Evolutionary conservation across 2,329 filamentous ascomycete genomes (phyloP).

Genomic region (Bretziella fagacearum): DNA sequence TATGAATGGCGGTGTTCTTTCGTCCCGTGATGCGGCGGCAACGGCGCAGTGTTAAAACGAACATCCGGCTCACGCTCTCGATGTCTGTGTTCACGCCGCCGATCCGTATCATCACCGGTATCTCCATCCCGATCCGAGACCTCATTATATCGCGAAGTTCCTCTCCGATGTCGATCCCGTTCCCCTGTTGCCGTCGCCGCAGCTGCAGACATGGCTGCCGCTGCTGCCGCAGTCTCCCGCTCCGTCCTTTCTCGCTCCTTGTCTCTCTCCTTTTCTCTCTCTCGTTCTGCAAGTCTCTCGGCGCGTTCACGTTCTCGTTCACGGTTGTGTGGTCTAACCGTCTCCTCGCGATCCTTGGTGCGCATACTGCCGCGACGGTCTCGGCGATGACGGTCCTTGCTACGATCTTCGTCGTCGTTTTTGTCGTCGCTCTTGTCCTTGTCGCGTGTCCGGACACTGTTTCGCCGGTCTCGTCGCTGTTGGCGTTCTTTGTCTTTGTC

Average conservation of each 20-base stretch:
- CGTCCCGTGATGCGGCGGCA: neutral
- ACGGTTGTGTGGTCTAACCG: conserved; percentile 10
- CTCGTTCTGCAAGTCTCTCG: conserved; percentile 18
- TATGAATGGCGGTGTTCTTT: neutral
- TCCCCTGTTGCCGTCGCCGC: neutral
- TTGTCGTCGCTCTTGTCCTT: conserved; percentile 13
- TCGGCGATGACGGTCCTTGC: conserved; percentile 13
- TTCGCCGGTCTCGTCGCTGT: conserved; percentile 7
- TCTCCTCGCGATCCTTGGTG: conserved; percentile 10
- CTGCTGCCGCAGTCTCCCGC: conserved; percentile 11
- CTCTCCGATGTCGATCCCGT: neutral
- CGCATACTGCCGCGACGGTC: conserved; percentile 13
- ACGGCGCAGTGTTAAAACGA: conserved; percentile 4
- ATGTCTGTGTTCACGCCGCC: conserved; percentile 11
- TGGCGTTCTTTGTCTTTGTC: conserved; percentile 6
- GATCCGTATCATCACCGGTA: conserved; percentile 16
- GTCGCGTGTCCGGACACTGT: conserved; percentile 14
- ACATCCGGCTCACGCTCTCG: conserved; percentile 15
- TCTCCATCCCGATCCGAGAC: conserved; percentile 15
- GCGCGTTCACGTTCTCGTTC: conserved; percentile 14
- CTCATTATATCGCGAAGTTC: conserved; percentile 8
- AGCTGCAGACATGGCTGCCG: conserved; percentile 6
- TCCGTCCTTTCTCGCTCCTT: conserved; percentile 7
- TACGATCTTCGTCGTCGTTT: conserved; percentile 14
- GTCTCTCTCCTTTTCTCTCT: conserved; percentile 14